Evolutionary conservation across 139 green algal genomes (phyloP).

Genomic region (Picochlorum costavermella): DNA sequence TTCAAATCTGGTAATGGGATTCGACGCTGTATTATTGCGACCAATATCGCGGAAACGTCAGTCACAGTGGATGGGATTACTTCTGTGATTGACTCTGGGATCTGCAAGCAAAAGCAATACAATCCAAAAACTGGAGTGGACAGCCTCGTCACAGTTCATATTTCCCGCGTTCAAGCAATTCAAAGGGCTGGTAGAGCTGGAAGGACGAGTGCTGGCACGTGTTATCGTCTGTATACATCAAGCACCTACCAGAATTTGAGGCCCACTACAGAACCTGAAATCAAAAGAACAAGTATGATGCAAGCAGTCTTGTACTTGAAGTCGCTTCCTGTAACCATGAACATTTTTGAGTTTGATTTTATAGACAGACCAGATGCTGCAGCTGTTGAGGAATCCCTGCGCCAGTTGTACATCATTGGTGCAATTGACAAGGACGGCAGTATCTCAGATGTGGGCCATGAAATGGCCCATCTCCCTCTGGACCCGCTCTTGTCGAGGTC

Average conservation of each 20-base stretch:
- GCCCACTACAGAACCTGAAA: constrained; percentile 72
- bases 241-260: constrained; percentile 78
- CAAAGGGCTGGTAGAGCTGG: constrained; percentile 85
- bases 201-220: constrained; percentile 76
- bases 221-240: constrained; percentile 89
- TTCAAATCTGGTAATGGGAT: constrained; percentile 65
- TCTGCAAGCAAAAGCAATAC: constrained; percentile 92
- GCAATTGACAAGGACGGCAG: constrained; percentile 73
- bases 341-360: constrained; percentile 92
- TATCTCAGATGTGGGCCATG: constrained; percentile 46
- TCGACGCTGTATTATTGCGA: constrained; percentile 82
- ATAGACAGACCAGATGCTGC: constrained; percentile 65
- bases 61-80: constrained; percentile 83
- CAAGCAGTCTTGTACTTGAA: constrained; percentile 90
- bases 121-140: constrained; percentile 78
- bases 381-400: constrained; percentile 66
- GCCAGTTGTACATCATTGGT: constrained; percentile 82
- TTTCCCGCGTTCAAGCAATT: constrained; percentile 60
- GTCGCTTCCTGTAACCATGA: constrained; percentile 60
- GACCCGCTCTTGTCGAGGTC: constrained; percentile 69
- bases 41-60: constrained; percentile 95
- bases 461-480: constrained; percentile 68
- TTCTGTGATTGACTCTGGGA: constrained; percentile 81
- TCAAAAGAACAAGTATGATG: constrained; percentile 79
- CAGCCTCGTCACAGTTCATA: constrained; percentile 69